phyloP scores from a whole-genome alignment of 257 asterid species.

The Solanum etuberosum region DNA sequence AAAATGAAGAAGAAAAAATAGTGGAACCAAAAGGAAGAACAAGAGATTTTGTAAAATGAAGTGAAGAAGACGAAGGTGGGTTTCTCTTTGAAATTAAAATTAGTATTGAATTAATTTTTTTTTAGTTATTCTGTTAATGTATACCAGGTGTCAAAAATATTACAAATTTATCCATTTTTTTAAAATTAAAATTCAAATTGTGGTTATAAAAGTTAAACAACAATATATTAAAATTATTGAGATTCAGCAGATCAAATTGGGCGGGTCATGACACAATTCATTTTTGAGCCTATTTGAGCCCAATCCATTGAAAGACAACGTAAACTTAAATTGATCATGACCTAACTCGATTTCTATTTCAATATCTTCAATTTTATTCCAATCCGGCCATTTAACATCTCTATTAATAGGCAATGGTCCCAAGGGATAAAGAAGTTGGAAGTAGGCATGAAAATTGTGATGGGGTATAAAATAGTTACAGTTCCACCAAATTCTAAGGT shows the following conservation, averaged over 20 bases:
- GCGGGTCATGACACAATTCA: background rate
- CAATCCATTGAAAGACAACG: background rate
- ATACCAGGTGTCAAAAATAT: background rate
- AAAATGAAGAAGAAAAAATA: no score
- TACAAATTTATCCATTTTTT: no score
- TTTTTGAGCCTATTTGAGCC: background rate
- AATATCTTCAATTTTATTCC: background rate
- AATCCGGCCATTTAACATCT: background rate
- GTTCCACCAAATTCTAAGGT: background rate
- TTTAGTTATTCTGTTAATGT: background rate
- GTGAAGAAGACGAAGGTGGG: background rate
- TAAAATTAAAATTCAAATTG: no score
- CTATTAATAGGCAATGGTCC: background rate
- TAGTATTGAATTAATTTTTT: background rate
- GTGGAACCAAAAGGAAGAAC: background rate
- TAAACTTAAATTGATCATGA: background rate
- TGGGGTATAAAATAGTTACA: background rate
- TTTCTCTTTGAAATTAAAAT: background rate
- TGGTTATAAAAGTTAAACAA: no score
- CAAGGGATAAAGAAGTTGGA: background rate
- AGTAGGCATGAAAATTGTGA: background rate
- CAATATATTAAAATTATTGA: no score
- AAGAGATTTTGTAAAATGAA: background rate
- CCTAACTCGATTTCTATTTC: background rate
- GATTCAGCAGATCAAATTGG: no score